These are phyloP conservation scores for Aspergillus olivimuriae DNA, from an alignment of 495 filamentous ascomycete genomes.

Conservation along the genomic window DNA sequence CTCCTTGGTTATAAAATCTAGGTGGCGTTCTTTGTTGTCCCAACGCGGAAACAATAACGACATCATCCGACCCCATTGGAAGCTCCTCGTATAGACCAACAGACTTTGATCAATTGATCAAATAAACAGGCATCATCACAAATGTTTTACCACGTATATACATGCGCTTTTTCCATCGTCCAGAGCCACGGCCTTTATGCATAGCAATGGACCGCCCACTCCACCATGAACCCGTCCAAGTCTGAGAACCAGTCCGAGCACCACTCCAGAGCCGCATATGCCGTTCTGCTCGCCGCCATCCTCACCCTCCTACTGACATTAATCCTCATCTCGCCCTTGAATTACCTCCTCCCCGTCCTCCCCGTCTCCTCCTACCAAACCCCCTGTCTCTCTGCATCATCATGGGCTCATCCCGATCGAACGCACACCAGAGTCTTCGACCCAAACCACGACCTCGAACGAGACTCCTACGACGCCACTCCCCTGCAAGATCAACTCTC, in stretches of 20 bases:
- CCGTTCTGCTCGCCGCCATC: not conserved
- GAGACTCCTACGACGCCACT: not conserved
- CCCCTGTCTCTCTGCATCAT: not conserved
- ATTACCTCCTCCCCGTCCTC: not conserved
- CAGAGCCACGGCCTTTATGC: too few relatives aligned
- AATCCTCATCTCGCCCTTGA: not conserved
- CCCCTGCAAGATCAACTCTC: not conserved
- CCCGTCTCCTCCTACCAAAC: not conserved
- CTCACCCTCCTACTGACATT: not conserved
- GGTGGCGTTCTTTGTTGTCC: not conserved
- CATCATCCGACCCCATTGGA: too few relatives aligned
- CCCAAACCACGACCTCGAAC: not conserved
- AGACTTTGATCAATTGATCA: too few relatives aligned
- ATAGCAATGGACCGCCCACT: not conserved
- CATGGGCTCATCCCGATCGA: not conserved
- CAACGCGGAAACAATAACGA: not conserved
- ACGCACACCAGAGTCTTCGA: not conserved
- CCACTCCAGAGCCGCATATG: not conserved
- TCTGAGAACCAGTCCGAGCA: not conserved
- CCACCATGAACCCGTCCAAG: not conserved
- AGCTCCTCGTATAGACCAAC: too few relatives aligned
- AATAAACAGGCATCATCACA: too few relatives aligned
- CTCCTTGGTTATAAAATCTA: too few relatives aligned
- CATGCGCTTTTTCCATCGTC: too few relatives aligned
- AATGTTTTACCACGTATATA: too few relatives aligned